phyloP scores from a whole-genome alignment of 768 basidiomycete species.

The Tylopilus subfusipes region DNA sequence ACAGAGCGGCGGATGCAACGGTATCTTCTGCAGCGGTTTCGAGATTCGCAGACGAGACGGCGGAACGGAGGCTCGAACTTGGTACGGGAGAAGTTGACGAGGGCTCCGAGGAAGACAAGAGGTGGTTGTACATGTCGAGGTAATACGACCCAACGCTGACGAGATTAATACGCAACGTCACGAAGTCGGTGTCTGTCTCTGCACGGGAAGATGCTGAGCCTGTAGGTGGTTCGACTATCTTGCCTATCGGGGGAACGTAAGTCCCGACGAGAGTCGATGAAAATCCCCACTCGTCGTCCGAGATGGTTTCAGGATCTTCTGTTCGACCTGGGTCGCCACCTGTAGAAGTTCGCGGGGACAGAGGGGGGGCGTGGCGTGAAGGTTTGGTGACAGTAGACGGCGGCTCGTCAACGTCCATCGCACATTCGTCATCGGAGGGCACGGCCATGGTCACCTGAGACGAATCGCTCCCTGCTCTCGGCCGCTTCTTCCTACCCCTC shows the following conservation, averaged over 20 bases:
- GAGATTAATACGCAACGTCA: conserved; percentile 21
- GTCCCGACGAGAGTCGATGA: conserved; percentile 27
- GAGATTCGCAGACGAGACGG: conserved; percentile 28
- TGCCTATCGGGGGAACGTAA: conserved; percentile 11
- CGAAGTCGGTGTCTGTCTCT: conserved; percentile 4
- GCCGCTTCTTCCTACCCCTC: conserved; percentile 6
- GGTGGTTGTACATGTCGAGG: conserved; percentile 14
- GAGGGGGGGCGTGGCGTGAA: not conserved
- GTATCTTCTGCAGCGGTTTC: conserved; percentile 46
- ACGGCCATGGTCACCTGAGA: conserved; percentile 21
- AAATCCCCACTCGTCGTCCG: conserved; percentile 21
- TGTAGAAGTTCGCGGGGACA: not conserved
- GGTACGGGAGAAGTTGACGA: not conserved
- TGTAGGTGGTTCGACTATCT: conserved; percentile 5
- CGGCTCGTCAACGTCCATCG: conserved; percentile 25
- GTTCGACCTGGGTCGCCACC: not conserved
- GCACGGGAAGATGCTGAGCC: not conserved
- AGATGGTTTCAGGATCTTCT: conserved; percentile 1
- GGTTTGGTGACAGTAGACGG: conserved; percentile 21
- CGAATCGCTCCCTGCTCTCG: conserved; percentile 10
- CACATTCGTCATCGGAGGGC: conserved; percentile 22
- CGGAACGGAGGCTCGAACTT: conserved; percentile 20
- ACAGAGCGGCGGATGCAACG: too few species aligned
- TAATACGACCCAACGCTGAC: conserved; percentile 20
- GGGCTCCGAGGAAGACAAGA: not conserved